Base-by-base conservation (phyloP, 2,329 filamentous ascomycete genomes). In the Huntiella moniliformis region DNA sequence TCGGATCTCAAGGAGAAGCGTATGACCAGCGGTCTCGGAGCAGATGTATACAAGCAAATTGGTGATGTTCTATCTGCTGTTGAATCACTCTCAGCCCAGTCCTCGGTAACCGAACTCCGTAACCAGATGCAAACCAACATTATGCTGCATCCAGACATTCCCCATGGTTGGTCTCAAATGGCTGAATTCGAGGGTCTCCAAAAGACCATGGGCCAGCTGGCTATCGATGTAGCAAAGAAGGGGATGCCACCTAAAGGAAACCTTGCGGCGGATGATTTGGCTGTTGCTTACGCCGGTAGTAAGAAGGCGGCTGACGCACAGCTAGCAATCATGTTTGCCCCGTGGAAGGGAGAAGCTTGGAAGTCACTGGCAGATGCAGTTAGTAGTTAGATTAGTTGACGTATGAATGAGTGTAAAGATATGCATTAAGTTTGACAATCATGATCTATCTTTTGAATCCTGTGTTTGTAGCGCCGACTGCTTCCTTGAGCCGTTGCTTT, bases 121-220 rank as follows among this genome's bases (percentile, higher is more conserved):
- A 65, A 70, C 1, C 79, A 91, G 61, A 73, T 82, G 1, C 77
- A 84, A 55, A 74, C 70, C 12, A 79, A 85, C 46, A 73, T 94
- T 13, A 80, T 95, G 73, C 69, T 95, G 16, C 73, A 82, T 42
- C 91, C 91, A 0, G 70, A 79, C 48, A 71, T 86, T 48, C 77
- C 86, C 0, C 74, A 82, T 44, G 83, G 85, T 0, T 98, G 91
- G 91, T 71, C 74, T 37, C 70, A 80, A 43, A 66, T 96, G 17
- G 76, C 82, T 0, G 68, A 74, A 34, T 60, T 72, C 0, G 71
- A 70, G 0, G 72, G 69, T 2, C 62, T 66, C 44, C 62, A 69
- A 46, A 79, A 82, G 2, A 74, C 82, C 53, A 86, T 94, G 76
- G 83, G 86, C 1, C 66, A 93, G 50, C 71, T 77, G 56, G 45